These are phyloP conservation scores for Scedosporium aurantiacum DNA, from an alignment of 2,329 filamentous ascomycete genomes.

Conservation along the genomic window DNA sequence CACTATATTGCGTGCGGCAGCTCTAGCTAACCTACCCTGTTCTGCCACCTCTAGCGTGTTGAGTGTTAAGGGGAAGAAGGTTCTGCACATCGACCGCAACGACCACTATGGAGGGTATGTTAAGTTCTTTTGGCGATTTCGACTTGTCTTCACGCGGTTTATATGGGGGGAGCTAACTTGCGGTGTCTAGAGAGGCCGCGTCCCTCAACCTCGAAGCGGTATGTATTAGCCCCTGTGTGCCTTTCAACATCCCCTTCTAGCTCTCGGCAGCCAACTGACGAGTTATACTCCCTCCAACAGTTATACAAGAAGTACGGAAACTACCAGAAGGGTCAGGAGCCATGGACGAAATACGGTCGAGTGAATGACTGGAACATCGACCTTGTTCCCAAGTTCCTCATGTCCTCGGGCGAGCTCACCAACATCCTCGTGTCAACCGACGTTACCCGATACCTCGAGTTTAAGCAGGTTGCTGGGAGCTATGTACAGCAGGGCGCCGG, in stretches of 20 bases:
- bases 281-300: slow-evolving; percentile 29
- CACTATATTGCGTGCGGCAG: not conserved
- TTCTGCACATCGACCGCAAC: slow-evolving; percentile 96
- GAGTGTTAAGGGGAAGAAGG: slow-evolving; percentile 98
- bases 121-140: slow-evolving; percentile 3
- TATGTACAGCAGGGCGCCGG: slow-evolving; percentile 83
- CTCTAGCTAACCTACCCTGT: not conserved
- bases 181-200: slow-evolving; percentile 60
- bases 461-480: slow-evolving; percentile 91
- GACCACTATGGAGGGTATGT: slow-evolving; percentile 95
- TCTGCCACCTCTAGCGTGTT: slow-evolving; percentile 54
- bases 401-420: slow-evolving; percentile 96
- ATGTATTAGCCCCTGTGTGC: slow-evolving; percentile 15
- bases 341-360: slow-evolving; percentile 96
- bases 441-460: slow-evolving; percentile 78
- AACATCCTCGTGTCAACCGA: slow-evolving; percentile 98
- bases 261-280: slow-evolving; percentile 8
- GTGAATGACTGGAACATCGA: slow-evolving; percentile 99
- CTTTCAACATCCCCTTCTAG: slow-evolving; percentile 15
- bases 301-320: slow-evolving; percentile 97
- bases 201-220: slow-evolving; percentile 95
- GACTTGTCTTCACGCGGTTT: slow-evolving; percentile 12
- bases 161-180: slow-evolving; percentile 15
- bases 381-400: slow-evolving; percentile 93
- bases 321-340: slow-evolving; percentile 66